Evolutionary conservation across 345 rosid species (phyloP), one percentile per base, ranked within the genome.

Genomic region (Xanthoceras sorbifolium): DNA sequence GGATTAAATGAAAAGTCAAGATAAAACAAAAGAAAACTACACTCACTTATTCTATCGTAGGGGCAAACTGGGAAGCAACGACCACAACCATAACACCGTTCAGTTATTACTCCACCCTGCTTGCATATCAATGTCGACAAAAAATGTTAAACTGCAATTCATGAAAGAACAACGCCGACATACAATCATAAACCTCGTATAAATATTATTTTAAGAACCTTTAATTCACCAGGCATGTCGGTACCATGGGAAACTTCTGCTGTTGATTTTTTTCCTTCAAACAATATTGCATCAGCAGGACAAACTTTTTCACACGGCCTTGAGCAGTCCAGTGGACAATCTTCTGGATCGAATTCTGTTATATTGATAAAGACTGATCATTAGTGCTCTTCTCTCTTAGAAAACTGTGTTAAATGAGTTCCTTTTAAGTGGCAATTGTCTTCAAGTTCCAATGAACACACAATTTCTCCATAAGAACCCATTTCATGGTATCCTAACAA

Each of bases 51-150:
- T 81, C 85, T 86, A 82, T 89, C 89, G 44, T 85, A 89, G 2
- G 93, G 91, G 78, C 91, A 89, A 50, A 85, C 75, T 5, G 91
- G 91, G 75, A 85, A 81, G 84, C 93, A 89, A 61, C 89, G 88
- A 25, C 91, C 93, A 54, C 93, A 89, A 26, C 93, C 91, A 78
- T 85, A 87, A 74, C 90, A 87, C 26, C 90, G 85, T 70, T 89
- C 93, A 12, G 85, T 85, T 66, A 87, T 76, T 20, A 89, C 91
- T 62, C 92, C 89, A 17, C 87, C 84, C 85, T 86, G 85, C 79
- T 71, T 22, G 85, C 79, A 73, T 22, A 57, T 71, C 48, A 73
- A 67, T 46, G n/a, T 44, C 18, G 18, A 25, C 50, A 3, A 34
- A 34, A 32, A 38, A 26, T 6, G 42, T 28, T 46, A 48, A 29